Conservation (phyloP, 1,284 basidiomycete species). For the Prillingera fragicola region DNA sequence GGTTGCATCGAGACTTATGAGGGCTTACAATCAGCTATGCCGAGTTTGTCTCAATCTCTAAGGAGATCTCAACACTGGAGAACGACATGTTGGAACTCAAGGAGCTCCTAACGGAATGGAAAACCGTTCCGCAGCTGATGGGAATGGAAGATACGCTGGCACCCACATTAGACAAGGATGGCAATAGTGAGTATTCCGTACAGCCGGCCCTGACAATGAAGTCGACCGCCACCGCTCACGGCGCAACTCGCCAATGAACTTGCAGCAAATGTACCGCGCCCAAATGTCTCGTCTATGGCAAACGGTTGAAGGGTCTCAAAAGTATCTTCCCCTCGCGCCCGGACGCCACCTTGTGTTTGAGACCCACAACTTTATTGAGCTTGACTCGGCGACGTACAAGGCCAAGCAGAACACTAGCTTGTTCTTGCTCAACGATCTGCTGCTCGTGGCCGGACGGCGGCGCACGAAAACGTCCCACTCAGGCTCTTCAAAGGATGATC, state of each 20-base stretch:
- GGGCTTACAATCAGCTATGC: conserved; percentile 62
- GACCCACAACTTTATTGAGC: conserved; percentile 71
- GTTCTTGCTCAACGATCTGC: conserved; percentile 83
- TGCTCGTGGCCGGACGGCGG: conserved; percentile 70
- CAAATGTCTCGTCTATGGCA: conserved; percentile 89
- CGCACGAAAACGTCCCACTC: conserved; percentile 29
- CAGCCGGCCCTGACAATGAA: conserved; percentile 14
- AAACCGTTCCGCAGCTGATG: conserved; percentile 83
- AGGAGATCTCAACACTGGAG: conserved; percentile 92
- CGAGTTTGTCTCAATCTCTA: conserved; percentile 93
- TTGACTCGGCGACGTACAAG: conserved; percentile 95
- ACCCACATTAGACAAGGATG: conserved; percentile 42
- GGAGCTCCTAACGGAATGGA: conserved; percentile 89
- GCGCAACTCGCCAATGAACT: conserved; percentile 84
- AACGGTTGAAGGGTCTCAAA: conserved; percentile 91
- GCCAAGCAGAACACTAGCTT: conserved; percentile 80
- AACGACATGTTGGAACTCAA: conserved; percentile 98
- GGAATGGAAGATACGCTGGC: conserved; percentile 66
- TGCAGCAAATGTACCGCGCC: conserved; percentile 86
- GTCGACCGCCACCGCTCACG: conserved; percentile 61
- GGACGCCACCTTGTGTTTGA: conserved; percentile 88
- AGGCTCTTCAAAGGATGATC: conserved; percentile 48
- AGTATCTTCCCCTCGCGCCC: conserved; percentile 82
- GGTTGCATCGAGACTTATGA: conserved; percentile 23
- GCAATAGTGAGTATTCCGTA: conserved; percentile 27